Conservation (phyloP, 1,284 basidiomycete genomes). For the Leccinum subfulvum region DNA sequence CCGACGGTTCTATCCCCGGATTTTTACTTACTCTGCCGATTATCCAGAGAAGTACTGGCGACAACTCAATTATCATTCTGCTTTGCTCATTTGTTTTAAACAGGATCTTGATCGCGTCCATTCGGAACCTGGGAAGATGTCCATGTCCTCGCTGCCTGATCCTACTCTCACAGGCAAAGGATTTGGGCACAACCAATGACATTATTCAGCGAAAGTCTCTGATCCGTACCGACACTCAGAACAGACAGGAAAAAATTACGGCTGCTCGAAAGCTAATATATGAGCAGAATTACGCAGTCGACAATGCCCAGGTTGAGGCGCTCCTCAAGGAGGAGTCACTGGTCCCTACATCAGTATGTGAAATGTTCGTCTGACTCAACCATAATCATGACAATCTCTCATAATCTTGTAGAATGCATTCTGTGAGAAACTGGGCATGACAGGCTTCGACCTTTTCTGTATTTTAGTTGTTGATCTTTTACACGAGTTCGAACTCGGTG, state of each 20-base stretch:
- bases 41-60: background rate
- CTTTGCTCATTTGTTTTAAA: background rate
- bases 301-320: background rate
- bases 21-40: background rate
- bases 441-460: background rate
- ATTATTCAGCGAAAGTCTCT: background rate
- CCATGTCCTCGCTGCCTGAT: background rate
- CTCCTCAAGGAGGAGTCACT: background rate
- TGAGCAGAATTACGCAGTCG: background rate
- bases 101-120: background rate
- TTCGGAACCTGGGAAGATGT: background rate
- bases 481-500: background rate
- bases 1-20: background rate
- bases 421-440: background rate
- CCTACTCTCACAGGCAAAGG: background rate
- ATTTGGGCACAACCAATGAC: background rate
- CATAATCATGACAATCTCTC: background rate
- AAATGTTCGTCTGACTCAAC: background rate
- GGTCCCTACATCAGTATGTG: background rate
- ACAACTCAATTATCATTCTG: background rate
- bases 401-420: background rate
- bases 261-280: background rate
- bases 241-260: background rate
- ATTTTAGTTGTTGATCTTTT: background rate
- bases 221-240: background rate